Base-by-base conservation (phyloP, 306 rosid species). In the Rubus parviflorus region DNA sequence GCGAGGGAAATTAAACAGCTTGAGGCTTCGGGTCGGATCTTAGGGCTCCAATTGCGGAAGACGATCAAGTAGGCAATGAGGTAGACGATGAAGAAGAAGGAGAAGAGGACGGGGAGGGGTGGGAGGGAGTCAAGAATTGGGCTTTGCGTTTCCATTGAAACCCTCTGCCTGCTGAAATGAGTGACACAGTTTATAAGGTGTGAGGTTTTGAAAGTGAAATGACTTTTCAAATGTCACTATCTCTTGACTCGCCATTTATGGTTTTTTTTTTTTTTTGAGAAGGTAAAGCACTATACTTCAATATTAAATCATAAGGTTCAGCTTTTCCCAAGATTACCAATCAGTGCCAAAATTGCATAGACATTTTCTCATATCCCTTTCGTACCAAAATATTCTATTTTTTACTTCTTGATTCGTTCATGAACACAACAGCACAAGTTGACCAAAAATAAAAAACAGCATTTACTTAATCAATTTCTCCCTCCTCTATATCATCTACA, bases 1-100 rank as follows among this genome's bases (percentile, higher is more conserved):
- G 85, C 83, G 35, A 92, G 74, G 6, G 97, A 92, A 38, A 95
- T 95, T 1, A 89, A 63, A 68, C 98, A 95, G 82, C 96, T 89
- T 0, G 97, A 73, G 16, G 90, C 92, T 77, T 95, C 97, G 76
- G 97, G 88, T 77, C 98, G 97, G 84, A 79, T 84, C 88, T 90
- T 89, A 22, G 97, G 88, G 89, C 80, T 72, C 85, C 89, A 85
- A 30, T 57, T 81, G 0, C 93, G 97, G 77, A 95, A 92, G 17
- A 91, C 56, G 66, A 91, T 4, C 87, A 88, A 80, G 80, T 86
- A 88, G 23, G 89, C 97, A 6, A 83, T 0, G 65, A 90, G 81
- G 68, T 95, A 95, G 78, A 84, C 68, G 1, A 67, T 0, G 14
- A 86, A 74, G 84, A 89, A 96, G 76, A 88, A 51, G 5, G 72